phyloP scores from a whole-genome alignment of 305 asterid species.

The Fraxinus nigra region DNA sequence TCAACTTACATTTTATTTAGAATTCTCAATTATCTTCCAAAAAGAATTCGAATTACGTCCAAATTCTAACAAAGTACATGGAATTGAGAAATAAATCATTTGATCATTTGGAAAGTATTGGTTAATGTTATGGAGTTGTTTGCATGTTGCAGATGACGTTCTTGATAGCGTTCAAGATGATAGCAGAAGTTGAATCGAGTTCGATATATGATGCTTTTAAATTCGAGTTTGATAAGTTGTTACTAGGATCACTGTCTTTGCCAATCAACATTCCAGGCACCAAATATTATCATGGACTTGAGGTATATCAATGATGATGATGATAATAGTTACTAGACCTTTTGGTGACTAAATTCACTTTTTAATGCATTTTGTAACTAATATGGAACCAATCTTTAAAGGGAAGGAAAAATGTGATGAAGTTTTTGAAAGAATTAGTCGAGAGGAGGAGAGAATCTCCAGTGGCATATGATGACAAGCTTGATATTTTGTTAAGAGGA shows the following conservation, averaged over 20 bases:
- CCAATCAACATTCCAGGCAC: slow-evolving; percentile 70
- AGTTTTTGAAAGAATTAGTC: slow-evolving; percentile 37
- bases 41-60: neutral
- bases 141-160: slow-evolving; percentile 53
- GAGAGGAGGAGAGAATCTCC: slow-evolving; percentile 42
- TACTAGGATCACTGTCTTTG: slow-evolving; percentile 56
- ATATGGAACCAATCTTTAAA: slow-evolving; percentile 19
- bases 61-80: neutral
- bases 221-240: slow-evolving; percentile 51
- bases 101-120: neutral
- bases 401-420: slow-evolving; percentile 56
- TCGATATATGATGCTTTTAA: slow-evolving; percentile 33
- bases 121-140: neutral
- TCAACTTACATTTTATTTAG: neutral
- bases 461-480: slow-evolving; percentile 38
- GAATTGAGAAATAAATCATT: neutral
- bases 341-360: neutral
- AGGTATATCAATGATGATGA: slow-evolving; percentile 31
- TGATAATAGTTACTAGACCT: neutral
- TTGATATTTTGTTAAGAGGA: slow-evolving; percentile 36
- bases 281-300: slow-evolving; percentile 43
- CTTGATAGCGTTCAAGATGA: slow-evolving; percentile 36
- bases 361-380: neutral
- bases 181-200: slow-evolving; percentile 44
- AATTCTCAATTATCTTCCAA: neutral